These are phyloP conservation scores for Lecanicillium sp. DNA, from an alignment of 2,329 filamentous ascomycete genomes.

Conservation along the genomic window DNA sequence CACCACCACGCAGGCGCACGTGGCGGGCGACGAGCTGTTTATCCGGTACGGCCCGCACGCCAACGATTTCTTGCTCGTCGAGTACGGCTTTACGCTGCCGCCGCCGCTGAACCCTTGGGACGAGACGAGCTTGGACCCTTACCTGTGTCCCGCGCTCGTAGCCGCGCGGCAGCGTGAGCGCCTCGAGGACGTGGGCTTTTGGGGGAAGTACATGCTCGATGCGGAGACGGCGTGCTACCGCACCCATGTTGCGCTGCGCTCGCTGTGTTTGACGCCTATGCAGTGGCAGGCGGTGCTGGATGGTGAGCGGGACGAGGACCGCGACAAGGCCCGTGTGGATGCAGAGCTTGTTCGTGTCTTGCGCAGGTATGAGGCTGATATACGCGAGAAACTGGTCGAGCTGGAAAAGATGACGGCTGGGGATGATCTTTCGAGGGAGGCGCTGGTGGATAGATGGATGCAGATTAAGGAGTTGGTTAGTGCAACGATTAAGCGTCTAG, in stretches of 20 bases:
- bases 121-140: slow-evolving; percentile 39
- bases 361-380: slow-evolving; percentile 24
- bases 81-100: slow-evolving; percentile 49
- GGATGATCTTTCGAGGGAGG: slow-evolving; percentile 11
- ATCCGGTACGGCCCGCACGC: slow-evolving; percentile 62
- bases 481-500: slow-evolving; percentile 18
- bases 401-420: slow-evolving; percentile 22
- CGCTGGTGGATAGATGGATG: slow-evolving; percentile 20
- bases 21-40: slow-evolving; percentile 54
- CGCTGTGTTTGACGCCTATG: slow-evolving; percentile 23
- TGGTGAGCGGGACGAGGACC: slow-evolving; percentile 36
- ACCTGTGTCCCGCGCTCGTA: slow-evolving; percentile 31
- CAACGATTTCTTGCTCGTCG: slow-evolving; percentile 63
- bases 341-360: slow-evolving; percentile 29
- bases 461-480: slow-evolving; percentile 29
- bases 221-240: slow-evolving; percentile 42
- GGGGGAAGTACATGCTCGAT: slow-evolving; percentile 45
- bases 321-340: slow-evolving; percentile 31
- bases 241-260: slow-evolving; percentile 45
- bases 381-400: slow-evolving; percentile 21
- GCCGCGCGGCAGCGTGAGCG: slow-evolving; percentile 22
- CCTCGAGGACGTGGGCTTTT: slow-evolving; percentile 39
- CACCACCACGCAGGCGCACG: slow-evolving; percentile 41
- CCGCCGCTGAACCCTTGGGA: slow-evolving; percentile 42
- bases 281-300: slow-evolving; percentile 39